Percentiles rank a stretch among this genome's conserved stretches.
Conservation (phyloP, 495 filamentous ascomycete genomes). For the Cudoniella acicularis region DNA sequence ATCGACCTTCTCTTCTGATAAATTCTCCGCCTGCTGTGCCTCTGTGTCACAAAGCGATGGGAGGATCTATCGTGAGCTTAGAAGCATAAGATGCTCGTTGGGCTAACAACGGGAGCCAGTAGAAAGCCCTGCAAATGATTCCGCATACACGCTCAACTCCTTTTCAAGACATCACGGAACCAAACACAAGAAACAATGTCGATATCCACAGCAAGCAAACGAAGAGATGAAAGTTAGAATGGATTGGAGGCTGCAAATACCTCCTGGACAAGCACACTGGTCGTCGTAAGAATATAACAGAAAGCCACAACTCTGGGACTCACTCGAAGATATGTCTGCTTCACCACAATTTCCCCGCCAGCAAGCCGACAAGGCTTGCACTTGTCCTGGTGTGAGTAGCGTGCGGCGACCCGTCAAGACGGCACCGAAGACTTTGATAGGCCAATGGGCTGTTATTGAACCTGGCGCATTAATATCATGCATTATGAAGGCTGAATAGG, state of each 20-base stretch:
- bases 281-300: neutral
- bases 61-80: neutral
- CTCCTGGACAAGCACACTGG: neutral
- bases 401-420: neutral
- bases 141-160: neutral
- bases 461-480: conserved; percentile 11
- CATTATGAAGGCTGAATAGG: conserved; percentile 7
- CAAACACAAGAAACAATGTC: neutral
- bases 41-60: neutral
- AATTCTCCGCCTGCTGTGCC: neutral
- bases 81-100: neutral
- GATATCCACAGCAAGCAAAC: neutral
- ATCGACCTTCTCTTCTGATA: neutral
- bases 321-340: neutral
- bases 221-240: neutral
- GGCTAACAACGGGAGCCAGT: neutral
- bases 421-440: neutral
- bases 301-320: neutral
- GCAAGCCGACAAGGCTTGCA: neutral
- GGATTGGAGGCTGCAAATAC: neutral
- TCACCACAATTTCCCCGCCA: neutral
- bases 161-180: neutral
- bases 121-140: neutral
- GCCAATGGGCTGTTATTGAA: neutral
- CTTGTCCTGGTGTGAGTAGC: neutral